Conservation (phyloP, 2,329 filamentous ascomycete species). For the Decorospora gaudefroyi region DNA sequence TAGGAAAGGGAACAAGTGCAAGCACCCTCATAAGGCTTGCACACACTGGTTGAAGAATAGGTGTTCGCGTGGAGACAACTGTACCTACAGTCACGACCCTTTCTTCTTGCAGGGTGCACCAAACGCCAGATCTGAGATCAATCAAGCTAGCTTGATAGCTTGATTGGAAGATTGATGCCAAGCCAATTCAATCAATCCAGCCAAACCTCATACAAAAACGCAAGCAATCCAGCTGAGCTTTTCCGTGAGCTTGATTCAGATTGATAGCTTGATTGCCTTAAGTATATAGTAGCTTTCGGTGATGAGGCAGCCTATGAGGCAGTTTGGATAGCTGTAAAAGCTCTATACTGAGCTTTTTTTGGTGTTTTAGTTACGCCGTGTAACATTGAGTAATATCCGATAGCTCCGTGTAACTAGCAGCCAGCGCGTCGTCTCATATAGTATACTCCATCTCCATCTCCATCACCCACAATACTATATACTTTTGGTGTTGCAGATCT, state of each 20-base stretch:
- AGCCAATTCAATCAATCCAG: background rate
- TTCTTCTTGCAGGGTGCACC: conserved; percentile 2
- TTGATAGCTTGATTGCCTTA: background rate
- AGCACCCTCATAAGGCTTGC: conserved; percentile 1
- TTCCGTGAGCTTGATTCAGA: background rate
- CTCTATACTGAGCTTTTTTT: background rate
- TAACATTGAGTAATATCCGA: background rate
- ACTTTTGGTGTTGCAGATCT: too few species aligned
- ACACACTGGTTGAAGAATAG: conserved; percentile 1
- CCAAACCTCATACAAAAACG: background rate
- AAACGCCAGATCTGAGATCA: background rate
- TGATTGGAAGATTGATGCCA: background rate
- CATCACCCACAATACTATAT: too few species aligned
- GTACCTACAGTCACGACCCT: conserved; percentile 8
- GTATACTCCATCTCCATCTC: background rate
- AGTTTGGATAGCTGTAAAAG: background rate
- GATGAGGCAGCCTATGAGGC: background rate
- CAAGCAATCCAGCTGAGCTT: background rate
- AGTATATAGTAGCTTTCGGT: background rate
- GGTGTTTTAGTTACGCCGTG: background rate
- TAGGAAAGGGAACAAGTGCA: background rate
- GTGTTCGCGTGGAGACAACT: background rate
- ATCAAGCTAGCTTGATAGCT: background rate
- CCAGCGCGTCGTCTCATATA: background rate
- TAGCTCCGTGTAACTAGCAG: background rate